Evolutionary conservation across 164 flowering plant genomes (phyloP), one percentile per base, ranked within the genome.

Genomic region (Nelumbo lutea): DNA sequence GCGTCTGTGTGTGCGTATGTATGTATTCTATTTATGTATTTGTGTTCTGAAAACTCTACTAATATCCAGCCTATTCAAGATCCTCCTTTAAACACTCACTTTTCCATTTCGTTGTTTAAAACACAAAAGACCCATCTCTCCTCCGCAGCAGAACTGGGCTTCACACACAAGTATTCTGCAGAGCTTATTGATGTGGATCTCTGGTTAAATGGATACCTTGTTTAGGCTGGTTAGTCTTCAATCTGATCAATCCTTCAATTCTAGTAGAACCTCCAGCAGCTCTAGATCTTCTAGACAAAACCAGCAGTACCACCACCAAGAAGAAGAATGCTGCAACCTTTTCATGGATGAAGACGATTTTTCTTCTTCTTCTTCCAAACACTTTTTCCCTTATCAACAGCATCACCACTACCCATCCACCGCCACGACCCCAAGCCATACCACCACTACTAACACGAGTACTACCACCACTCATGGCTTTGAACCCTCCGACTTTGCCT

Each of bases 321-420:
- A 77, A 66, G 84, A 87, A 86, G 96, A 90, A 88, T 90, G 99
- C 96, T 83, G 86, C 89, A 87, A 90, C 83, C 73, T 87, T 85
- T 90, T 85, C 99, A 92, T 95, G 99, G 99, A 92, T 84, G 94
- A 95, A 73, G 98, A 95, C 66, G 91, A 90, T 75, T 73, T 75
- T 65, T 90, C 97, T 70, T 90, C 96, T 70, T 90, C 96, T 71
- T 87, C 93, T 73, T 84, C 87, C 74, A 73, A 41, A 55, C 69
- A 65, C 67, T 69, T 58, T 74, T 68, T 39, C 72, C 68, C 65
- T 68, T 51, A 61, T 66, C 75, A 68, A 66, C 66, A 59, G 57
- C 69, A 65, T 56, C 75, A 52, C 61, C 65, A 64, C 75, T 27
- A 75, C 78, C 43, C 52, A 63, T 59, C 11, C 75, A 66, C 44